Evolutionary conservation across 352 stramenopile species (phyloP), one percentile per base, ranked within the genome.

Genomic region (Phytophthora parvispora): DNA sequence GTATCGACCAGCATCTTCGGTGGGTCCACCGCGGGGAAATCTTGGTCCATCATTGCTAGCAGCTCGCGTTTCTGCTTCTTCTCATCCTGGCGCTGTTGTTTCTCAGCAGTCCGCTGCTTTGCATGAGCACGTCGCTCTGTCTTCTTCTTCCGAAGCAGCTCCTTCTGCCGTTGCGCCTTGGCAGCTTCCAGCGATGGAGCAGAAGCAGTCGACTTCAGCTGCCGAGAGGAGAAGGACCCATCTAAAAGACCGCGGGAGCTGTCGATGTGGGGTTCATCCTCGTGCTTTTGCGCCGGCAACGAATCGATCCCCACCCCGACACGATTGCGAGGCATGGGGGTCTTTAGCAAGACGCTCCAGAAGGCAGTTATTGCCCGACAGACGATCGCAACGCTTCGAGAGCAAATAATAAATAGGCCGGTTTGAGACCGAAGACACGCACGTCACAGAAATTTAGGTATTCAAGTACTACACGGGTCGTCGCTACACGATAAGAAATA

Each of bases 131-230:
- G 74, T 50, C 78, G 69, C 40, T 89, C 78, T 5, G 69, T 70
- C 34, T 84, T 84, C 45, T 90, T 90, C 69, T 85, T 86, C 3
- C 60, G 55, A 2, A 90, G 53, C 18, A 80, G 59, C 18, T 90
- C 79, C 59, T 81, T 83, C 43, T 87, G 81, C 9, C 69, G 68
- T 47, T 77, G 71, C 3, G 71, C 63, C 38, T 68, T 74, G 57
- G 58, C 60, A 48, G 43, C 59, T 67, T 77, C 72, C 18, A 76
- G 28, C 12, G 65, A 55, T 15, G 40, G 9, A 7, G 55, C 15
- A 12, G 60, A 72, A 25, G n/a, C 34, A 28, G 34, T 65, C n/a
- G 57, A 32, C 34, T 50, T 65, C 51, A 54, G 43, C 22, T 25
- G 25, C 18, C 24, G 51, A n/a, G 29, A 8, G 34, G 62, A 40